Evolutionary conservation across 2,329 filamentous ascomycete genomes (phyloP).

Genomic region (Stylonectria norvegica): DNA sequence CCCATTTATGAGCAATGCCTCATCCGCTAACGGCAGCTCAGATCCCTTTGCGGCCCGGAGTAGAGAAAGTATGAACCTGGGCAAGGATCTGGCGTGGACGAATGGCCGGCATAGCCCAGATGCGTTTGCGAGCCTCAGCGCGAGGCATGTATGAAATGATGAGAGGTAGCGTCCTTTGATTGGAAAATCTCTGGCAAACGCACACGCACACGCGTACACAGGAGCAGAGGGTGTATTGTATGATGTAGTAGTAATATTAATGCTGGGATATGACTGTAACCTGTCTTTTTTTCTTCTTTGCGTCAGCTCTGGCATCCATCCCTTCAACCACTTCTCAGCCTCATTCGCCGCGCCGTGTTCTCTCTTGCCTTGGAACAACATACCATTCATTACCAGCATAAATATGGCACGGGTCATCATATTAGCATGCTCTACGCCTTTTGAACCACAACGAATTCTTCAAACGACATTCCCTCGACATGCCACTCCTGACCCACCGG

Average conservation of each 20-base stretch:
- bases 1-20: slow-evolving; percentile 47
- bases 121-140: slow-evolving; percentile 73
- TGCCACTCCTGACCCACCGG: slow-evolving; percentile 35
- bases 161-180: too few relatives aligned
- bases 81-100: slow-evolving; percentile 61
- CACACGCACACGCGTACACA: too few relatives aligned
- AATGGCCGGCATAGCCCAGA: slow-evolving; percentile 75
- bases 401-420: too few relatives aligned
- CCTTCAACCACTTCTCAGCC: too few relatives aligned
- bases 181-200: too few relatives aligned
- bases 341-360: too few relatives aligned
- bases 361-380: too few relatives aligned
- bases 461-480: slow-evolving; percentile 34
- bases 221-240: slow-evolving; percentile 19
- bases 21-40: slow-evolving; percentile 27
- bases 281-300: slow-evolving; percentile 1
- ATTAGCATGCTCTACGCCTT: neutral
- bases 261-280: slow-evolving; percentile 19
- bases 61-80: slow-evolving; percentile 67
- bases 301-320: too few relatives aligned
- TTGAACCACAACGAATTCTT: slow-evolving; percentile 32
- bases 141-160: slow-evolving; percentile 47
- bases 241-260: slow-evolving; percentile 29
- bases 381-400: too few relatives aligned
- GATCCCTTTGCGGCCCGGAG: slow-evolving; percentile 50